These are phyloP conservation scores for Lentinula boryana DNA, from an alignment of 768 basidiomycete species.

Conservation along the genomic window DNA sequence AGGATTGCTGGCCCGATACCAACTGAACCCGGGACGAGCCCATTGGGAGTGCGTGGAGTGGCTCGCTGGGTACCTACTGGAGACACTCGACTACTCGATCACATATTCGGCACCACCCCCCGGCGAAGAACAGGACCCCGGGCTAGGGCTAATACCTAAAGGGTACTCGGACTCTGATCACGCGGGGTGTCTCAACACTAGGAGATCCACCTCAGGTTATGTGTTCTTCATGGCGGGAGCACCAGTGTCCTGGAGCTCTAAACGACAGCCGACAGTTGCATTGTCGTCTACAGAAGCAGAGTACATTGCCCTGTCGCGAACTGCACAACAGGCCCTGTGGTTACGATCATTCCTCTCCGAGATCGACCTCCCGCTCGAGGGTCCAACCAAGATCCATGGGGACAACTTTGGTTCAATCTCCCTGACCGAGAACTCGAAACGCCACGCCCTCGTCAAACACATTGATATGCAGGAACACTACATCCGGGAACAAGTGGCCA, in stretches of 20 bases:
- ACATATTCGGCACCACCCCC: neutral
- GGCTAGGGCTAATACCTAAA: neutral
- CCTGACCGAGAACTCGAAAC: too few relatives aligned
- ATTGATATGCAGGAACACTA: neutral
- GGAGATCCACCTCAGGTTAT: neutral
- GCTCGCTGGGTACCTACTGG: neutral
- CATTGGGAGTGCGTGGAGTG: too few relatives aligned
- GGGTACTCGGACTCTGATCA: neutral
- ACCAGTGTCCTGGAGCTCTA: neutral
- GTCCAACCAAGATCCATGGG: too few relatives aligned
- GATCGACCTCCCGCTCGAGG: too few relatives aligned
- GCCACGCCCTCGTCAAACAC: too few relatives aligned
- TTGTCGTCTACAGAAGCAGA: too few relatives aligned
- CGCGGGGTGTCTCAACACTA: neutral
- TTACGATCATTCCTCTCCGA: too few relatives aligned
- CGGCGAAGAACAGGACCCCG: neutral
- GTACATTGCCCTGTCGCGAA: too few relatives aligned
- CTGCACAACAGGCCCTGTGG: too few relatives aligned
- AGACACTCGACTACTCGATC: neutral
- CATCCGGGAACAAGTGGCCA: neutral
- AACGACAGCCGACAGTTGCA: neutral
- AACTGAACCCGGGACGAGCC: too few relatives aligned
- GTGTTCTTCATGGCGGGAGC: neutral
- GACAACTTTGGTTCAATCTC: too few relatives aligned
- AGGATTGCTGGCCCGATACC: too few relatives aligned